Base-by-base conservation (phyloP, 495 filamentous ascomycete species). In the Immersiella caudata region DNA sequence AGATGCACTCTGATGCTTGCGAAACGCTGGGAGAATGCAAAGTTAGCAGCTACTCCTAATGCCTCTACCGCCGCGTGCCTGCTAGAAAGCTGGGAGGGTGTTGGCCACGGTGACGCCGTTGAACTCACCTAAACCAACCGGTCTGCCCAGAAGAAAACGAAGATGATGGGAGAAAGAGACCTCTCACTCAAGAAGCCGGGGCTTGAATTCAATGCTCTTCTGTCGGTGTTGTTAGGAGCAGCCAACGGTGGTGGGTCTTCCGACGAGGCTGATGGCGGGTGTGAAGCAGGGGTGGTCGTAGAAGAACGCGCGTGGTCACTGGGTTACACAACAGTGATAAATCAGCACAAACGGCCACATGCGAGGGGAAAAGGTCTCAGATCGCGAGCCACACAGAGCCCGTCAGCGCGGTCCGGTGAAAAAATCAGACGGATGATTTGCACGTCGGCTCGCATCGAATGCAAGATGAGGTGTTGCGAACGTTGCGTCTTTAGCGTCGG, bases 301-400 rank as follows among this genome's bases (percentile, higher is more conserved):
- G 56, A 25, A 59, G 21, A 46, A 33, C 40, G 64, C 54, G 64
- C 57, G 65, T 67, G 25, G 46, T 27, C 46, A 40, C 56, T 65
- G 33, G 35, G 66, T 71, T 69, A 66, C 69, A 68, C 62, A 20
- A 58, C 68, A 75, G 67, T 69, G 51, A 69, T 62, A 70, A 67
- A 68, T 65, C 64, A 68, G 62, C 33, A 67, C 26, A 35, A 69
- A 46, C 49, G n/a, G 61, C 36, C 24, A 22, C n/a, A 9, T 55
- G 52, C 40, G 40, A 46, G 11, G 40, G 40, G 40, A 46, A 46
- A 46, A 46, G 40, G 40, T 46, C 40, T 46, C 40, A 46, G 40
- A 46, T 46, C 40, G 40, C 40, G 40, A 14, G 40, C 40, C 40
- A 46, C 5, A 12, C 2, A 46, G 40, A 46, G 40, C 4, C 16